Evolutionary conservation across 306 rosid species (phyloP).

Genomic region (Corylus heterophylla): DNA sequence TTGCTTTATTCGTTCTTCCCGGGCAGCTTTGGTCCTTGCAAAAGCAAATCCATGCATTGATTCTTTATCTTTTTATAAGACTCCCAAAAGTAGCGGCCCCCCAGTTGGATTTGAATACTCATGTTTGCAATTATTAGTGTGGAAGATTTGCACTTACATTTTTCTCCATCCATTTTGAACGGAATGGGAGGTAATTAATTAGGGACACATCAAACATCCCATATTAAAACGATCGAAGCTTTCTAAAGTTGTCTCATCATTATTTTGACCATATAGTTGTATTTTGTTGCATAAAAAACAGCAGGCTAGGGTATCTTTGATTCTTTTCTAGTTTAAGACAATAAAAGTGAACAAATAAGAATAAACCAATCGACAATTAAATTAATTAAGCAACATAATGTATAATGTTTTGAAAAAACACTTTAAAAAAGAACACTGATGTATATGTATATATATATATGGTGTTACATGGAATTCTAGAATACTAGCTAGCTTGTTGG

Average conservation of each 20-base stretch:
- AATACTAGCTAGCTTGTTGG: too few relatives aligned
- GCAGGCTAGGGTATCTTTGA: too few relatives aligned
- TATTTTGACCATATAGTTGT: conserved; percentile 40
- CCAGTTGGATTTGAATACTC: conserved; percentile 29
- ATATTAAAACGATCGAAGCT: background rate
- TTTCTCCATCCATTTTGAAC: conserved; percentile 17
- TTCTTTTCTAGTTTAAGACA: too few relatives aligned
- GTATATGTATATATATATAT: too few relatives aligned
- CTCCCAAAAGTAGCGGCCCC: conserved; percentile 25
- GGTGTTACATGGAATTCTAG: too few relatives aligned
- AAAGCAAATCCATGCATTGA: conserved; percentile 46
- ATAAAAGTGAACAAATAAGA: too few relatives aligned
- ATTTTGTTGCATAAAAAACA: too few relatives aligned
- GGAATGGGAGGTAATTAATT: background rate
- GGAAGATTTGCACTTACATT: conserved; percentile 13
- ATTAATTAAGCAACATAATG: too few relatives aligned
- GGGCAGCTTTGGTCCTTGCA: conserved; percentile 59
- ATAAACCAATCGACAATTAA: background rate
- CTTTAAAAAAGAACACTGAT: too few relatives aligned
- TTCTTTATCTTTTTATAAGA: conserved; percentile 32
- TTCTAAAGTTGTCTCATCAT: conserved; percentile 35
- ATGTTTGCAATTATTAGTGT: conserved; percentile 33
- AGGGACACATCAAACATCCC: background rate
- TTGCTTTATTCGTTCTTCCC: conserved; percentile 63
- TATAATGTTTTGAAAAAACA: too few relatives aligned